Percentiles rank a stretch among this genome's conserved stretches.
phyloP scores from a whole-genome alignment of 208 protist genomes.

The Leishmania martiniquensis region DNA sequence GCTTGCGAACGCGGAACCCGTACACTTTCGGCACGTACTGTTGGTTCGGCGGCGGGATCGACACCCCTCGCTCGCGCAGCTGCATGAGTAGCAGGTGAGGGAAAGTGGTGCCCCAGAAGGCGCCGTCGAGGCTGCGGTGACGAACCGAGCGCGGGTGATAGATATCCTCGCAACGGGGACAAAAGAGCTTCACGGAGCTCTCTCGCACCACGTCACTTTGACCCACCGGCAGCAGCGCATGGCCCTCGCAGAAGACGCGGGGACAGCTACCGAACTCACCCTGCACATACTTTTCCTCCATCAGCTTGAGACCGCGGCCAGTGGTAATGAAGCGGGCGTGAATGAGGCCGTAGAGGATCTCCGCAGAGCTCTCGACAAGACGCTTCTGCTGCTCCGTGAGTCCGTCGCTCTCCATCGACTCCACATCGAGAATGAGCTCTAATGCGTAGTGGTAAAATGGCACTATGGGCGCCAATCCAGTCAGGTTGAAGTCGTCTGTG shows the following conservation, averaged over 20 bases:
- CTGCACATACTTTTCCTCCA: constrained; percentile 97
- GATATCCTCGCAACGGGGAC: constrained; percentile 97
- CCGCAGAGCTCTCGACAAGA: constrained; percentile 94
- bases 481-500: constrained; percentile 99
- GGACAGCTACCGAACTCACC: constrained; percentile 97
- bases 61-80: constrained; percentile 61
- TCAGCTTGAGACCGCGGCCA: constrained; percentile 93
- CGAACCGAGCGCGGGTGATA: constrained; percentile 95
- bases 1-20: constrained; percentile 95
- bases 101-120: constrained; percentile 98
- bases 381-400: constrained; percentile 97
- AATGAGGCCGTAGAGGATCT: constrained; percentile 99
- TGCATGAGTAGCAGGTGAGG: constrained; percentile 94
- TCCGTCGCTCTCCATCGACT: constrained; percentile 84
- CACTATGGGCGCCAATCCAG: constrained; percentile 93
- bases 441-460: constrained; percentile 98
- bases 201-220: constrained; percentile 95
- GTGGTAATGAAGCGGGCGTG: constrained; percentile 99
- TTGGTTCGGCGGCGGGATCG: constrained; percentile 58
- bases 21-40: constrained; percentile 97
- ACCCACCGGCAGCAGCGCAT: constrained; percentile 96
- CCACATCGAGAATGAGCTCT: constrained; percentile 97
- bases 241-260: constrained; percentile 96
- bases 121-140: constrained; percentile 95
- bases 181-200: constrained; percentile 96